Evolutionary conservation across 495 filamentous ascomycete genomes (phyloP).

Genomic region (Aspergillus incahuasiensis): DNA sequence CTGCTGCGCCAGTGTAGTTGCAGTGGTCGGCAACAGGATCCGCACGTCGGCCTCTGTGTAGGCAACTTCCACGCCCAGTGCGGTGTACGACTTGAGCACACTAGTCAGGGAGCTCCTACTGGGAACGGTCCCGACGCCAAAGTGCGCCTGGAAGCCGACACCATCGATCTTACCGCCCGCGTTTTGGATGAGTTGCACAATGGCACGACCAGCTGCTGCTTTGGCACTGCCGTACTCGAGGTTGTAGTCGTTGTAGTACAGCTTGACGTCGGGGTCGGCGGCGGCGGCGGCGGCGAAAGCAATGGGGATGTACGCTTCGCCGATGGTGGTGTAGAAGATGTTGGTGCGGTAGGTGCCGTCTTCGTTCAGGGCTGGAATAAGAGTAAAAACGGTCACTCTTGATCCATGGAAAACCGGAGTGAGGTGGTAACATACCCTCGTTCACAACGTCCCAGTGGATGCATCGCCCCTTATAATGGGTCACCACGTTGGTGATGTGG

Average conservation of each 20-base stretch:
- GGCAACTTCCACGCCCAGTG: conserved; percentile 55
- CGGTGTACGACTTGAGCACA: conserved; percentile 45
- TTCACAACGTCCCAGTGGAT: conserved; percentile 43
- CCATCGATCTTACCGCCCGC: conserved; percentile 57
- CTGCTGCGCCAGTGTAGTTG: conserved; percentile 51
- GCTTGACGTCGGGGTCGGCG: conserved; percentile 45
- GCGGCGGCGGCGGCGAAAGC: conserved; percentile 44
- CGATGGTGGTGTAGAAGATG: conserved; percentile 40
- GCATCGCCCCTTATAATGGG: conserved; percentile 53
- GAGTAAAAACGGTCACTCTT: neutral
- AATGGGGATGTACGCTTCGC: conserved; percentile 42
- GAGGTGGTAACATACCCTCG: conserved; percentile 24
- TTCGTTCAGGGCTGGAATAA: conserved; percentile 34
- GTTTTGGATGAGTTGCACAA: conserved; percentile 51
- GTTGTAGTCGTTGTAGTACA: conserved; percentile 70
- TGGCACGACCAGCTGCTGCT: conserved; percentile 37
- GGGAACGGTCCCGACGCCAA: conserved; percentile 51
- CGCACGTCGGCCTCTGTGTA: conserved; percentile 61
- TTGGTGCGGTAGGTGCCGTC: conserved; percentile 42
- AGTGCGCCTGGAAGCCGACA: conserved; percentile 60
- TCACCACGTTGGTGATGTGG: conserved; percentile 49
- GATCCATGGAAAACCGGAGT: neutral
- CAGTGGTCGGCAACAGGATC: conserved; percentile 42
- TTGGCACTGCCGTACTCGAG: conserved; percentile 52
- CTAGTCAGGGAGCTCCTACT: conserved; percentile 43